Evolutionary conservation across 108 stramenopile species (phyloP), one percentile per base, ranked within the genome.

Genomic region (Pseudonitzschia multiseries): DNA sequence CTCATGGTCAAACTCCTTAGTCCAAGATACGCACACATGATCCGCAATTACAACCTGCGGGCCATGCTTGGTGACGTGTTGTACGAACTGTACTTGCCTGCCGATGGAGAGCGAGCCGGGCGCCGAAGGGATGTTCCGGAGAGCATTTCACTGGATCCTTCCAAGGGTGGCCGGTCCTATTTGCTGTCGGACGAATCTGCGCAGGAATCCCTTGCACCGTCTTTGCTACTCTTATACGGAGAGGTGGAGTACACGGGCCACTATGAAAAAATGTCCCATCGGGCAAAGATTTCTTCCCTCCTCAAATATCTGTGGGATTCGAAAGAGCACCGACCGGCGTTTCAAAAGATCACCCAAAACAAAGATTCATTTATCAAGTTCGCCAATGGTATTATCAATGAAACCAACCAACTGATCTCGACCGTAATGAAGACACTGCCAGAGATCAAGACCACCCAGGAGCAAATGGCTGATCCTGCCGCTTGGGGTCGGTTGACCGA

Each of bases 371-470:
- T 99, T 77, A 87, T 97, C 70, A 96, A 89, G 31, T 99, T 99
- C 80, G 97, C 98, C 67, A 99, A 99, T 77, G 98, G 98, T 27
- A 93, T 99, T 72, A 93, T 99, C 60, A 99, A 99, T 72, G 97
- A 99, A 75, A 97, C 96, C 71, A 99, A 98, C 78, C 80, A 87
- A n/a, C 81, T 97, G 59, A 96, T 99, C 68, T 93, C 94, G 0
- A 88, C 78, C 56, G 94, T 95, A 26, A 96, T 99, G 95, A 96
- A 97, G 57, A 96, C 95, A 63, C 78, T 99, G 54, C 95, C 95
- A 0, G 93, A 95, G 61, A 97, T 99, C 76, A 87, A 95, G 9
- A 68, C 74, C 36, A 82, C 89, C 2, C 97, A 99, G 75, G 71
- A 95, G 33, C 87, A 96, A 75, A 95, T 93, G 89, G 83, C 83